phyloP scores from a whole-genome alignment of 371 early-diverging fungal species.

The Mortierella polycephala region DNA sequence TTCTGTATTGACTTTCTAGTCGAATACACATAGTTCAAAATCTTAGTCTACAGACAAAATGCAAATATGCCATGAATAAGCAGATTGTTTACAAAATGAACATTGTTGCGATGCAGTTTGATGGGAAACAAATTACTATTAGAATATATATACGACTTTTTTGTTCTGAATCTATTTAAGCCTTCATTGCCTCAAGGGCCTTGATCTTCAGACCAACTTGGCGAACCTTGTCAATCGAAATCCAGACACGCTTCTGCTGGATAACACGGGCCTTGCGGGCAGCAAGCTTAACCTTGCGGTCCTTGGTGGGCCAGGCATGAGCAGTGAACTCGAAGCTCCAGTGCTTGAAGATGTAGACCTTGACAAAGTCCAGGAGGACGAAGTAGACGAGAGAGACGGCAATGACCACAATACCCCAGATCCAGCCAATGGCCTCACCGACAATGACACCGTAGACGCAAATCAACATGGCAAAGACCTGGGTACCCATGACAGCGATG shows the following conservation, averaged over 20 bases:
- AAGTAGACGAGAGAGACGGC: slow-evolving; percentile 69
- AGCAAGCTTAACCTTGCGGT: slow-evolving; percentile 66
- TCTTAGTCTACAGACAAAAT: no score
- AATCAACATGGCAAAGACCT: slow-evolving; percentile 90
- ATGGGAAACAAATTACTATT: no score
- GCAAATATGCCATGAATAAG: no score
- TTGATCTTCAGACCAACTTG: slow-evolving; percentile 46
- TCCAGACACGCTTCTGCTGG: slow-evolving; percentile 50
- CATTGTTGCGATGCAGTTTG: no score
- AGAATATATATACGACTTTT: background rate
- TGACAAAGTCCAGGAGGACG: slow-evolving; percentile 82
- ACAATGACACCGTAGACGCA: slow-evolving; percentile 78
- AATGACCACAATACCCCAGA: slow-evolving; percentile 65
- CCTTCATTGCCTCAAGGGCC: slow-evolving; percentile 47
- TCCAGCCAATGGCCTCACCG: slow-evolving; percentile 59
- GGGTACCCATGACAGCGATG: slow-evolving; percentile 86
- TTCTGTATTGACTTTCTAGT: no score
- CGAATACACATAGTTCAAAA: no score
- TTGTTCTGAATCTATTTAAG: slow-evolving; percentile 5
- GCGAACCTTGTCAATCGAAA: slow-evolving; percentile 45
- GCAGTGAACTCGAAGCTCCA: slow-evolving; percentile 83
- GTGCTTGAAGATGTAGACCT: slow-evolving; percentile 73
- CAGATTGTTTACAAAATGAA: no score
- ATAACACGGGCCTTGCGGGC: slow-evolving; percentile 58
- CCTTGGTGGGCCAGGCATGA: slow-evolving; percentile 75